Evolutionary conservation across 2,329 filamentous ascomycete species (phyloP).

Genomic region (Fusarium foetens): DNA sequence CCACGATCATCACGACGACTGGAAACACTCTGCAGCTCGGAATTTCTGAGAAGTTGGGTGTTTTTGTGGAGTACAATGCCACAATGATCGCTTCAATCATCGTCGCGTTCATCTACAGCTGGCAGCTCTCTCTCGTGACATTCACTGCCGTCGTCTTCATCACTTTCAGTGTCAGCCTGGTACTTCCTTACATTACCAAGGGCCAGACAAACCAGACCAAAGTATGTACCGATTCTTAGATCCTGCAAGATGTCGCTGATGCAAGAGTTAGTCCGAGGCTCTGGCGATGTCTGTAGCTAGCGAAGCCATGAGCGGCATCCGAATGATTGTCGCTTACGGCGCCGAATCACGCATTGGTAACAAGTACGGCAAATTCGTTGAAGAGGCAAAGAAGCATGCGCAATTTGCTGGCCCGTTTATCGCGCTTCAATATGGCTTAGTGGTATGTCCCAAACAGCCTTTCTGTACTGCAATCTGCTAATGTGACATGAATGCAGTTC

Average conservation of each 20-base stretch:
- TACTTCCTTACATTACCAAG: constrained; percentile 49
- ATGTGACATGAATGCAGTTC: background rate
- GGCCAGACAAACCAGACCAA: constrained; percentile 50
- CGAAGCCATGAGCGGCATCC: constrained; percentile 54
- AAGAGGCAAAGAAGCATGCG: constrained; percentile 49
- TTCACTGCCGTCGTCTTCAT: constrained; percentile 58
- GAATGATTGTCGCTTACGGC: constrained; percentile 56
- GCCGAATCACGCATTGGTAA: constrained; percentile 50
- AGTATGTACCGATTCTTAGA: background rate
- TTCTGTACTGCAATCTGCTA: background rate
- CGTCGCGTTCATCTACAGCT: constrained; percentile 63
- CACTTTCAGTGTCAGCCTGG: constrained; percentile 45
- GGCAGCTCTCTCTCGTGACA: constrained; percentile 62
- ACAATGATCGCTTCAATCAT: constrained; percentile 50
- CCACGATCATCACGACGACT: constrained; percentile 61
- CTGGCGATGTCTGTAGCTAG: constrained; percentile 51
- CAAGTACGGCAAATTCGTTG: constrained; percentile 51
- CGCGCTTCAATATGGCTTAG: constrained; percentile 41
- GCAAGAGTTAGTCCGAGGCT: constrained; percentile 17
- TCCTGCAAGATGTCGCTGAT: background rate
- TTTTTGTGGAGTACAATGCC: constrained; percentile 54
- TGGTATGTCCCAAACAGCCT: background rate
- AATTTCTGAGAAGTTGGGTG: constrained; percentile 62
- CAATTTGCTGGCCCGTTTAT: constrained; percentile 38
- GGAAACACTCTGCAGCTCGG: constrained; percentile 64